Evolutionary conservation across 163 green algal genomes (phyloP), one percentile per base, ranked within the genome.

Genomic region (Scenedesmus sp.): DNA sequence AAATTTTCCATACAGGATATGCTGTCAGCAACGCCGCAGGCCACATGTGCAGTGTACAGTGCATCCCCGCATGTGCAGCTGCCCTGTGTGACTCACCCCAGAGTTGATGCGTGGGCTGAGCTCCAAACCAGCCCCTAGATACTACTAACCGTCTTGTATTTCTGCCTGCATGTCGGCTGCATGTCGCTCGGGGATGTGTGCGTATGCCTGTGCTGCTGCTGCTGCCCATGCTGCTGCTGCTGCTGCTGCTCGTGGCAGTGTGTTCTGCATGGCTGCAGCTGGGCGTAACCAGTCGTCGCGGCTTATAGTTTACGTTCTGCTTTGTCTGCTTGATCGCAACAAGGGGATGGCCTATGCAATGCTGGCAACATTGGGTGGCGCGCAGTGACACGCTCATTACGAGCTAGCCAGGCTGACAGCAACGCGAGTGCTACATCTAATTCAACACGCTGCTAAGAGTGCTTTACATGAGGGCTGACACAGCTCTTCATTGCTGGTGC

Each of bases 21-120:
- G 34, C 34, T 46, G 34, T 46, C 34, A 46, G 34, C 34, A 46
- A 46, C 34, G 34, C 34, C 34, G 34, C 34, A 46, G 34, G 34
- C 34, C 34, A 46, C 34, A 46, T 46, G 34, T 46, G 73, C 5
- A 60, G 34, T 34, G 59, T n/a, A 56, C 34, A 57, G 6, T n/a
- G 73, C 73, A 55, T 1, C n/a, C 10, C 10, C 12, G 12, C 67
- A 66, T 26, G 2, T 4, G 54, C 67, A 83, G 86, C 52, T 82
- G 86, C 60, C 16, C 4, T 52, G 70, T 6, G 6, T 18, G 16
- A 70, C 86, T 84, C 52, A 90, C 86, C 56, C 86, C 86, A 90
- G 1, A 90, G 67, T 18, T 90, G 70, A 18, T 34, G 66, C 1
- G 20, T 84, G 0, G 52, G 20, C 23, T 84, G 86, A 16, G 66